Conservation (phyloP, 2,329 filamentous ascomycete species). For the Diplodia sapinea region DNA sequence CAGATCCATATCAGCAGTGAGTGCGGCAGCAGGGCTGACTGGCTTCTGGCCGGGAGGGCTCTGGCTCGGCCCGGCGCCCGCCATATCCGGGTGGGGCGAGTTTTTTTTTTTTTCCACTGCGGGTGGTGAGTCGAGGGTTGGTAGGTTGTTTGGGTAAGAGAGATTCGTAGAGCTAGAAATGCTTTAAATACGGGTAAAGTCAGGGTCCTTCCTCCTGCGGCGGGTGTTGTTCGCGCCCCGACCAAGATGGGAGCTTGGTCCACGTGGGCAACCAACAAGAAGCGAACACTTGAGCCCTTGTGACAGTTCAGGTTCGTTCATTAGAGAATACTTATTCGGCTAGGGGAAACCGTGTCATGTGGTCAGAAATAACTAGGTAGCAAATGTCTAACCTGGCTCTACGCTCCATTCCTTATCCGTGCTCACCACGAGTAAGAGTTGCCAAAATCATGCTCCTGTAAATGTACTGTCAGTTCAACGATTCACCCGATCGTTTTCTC, state of each 20-base stretch:
- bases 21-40: not conserved
- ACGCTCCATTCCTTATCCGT: too few species aligned
- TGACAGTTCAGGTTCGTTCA: not conserved
- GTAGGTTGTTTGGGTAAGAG: not conserved
- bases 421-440: constrained; percentile 30
- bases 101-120: not conserved
- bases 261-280: not conserved
- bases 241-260: not conserved
- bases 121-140: not conserved
- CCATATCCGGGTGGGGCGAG: not conserved
- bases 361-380: not conserved
- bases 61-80: too few species aligned
- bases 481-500: not conserved
- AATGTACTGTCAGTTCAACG: not conserved
- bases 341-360: not conserved
- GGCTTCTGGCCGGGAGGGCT: not conserved
- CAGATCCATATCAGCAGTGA: not conserved
- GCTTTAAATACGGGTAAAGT: not conserved
- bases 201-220: not conserved
- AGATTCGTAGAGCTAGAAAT: not conserved
- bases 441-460: constrained; percentile 30
- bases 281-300: not conserved
- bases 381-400: constrained; percentile 1
- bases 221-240: not conserved
- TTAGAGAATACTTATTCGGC: constrained; percentile 7